These are phyloP conservation scores for Gomphus bonarii DNA, from an alignment of 1,284 basidiomycete genomes.

Conservation along the genomic window DNA sequence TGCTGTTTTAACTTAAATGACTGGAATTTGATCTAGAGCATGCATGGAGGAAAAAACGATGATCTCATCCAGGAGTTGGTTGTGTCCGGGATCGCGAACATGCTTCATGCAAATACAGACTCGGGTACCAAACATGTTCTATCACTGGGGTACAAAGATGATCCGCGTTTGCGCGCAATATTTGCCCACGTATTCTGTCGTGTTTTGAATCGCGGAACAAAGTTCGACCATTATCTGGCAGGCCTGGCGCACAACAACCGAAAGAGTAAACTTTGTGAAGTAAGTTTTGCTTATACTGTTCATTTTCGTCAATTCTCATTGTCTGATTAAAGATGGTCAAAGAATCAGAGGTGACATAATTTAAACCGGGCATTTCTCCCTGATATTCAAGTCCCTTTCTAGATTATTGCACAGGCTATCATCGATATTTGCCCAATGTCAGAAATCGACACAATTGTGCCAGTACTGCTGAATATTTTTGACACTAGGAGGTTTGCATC, in stretches of 20 bases:
- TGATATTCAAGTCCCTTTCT: background rate
- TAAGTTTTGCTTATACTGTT: constrained; percentile 23
- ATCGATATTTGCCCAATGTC: constrained; percentile 73
- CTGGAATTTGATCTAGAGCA: background rate
- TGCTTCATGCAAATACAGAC: constrained; percentile 81
- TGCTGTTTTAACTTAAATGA: background rate
- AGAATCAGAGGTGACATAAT: constrained; percentile 50
- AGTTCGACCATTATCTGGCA: constrained; percentile 34
- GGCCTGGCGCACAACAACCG: constrained; percentile 37
- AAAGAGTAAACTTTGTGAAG: constrained; percentile 57
- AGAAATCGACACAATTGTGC: constrained; percentile 69
- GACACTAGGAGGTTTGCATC: constrained; percentile 50
- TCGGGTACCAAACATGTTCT: constrained; percentile 86
- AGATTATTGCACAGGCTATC: constrained; percentile 69
- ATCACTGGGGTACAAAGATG: constrained; percentile 67
- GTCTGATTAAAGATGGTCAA: constrained; percentile 47
- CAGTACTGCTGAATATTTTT: constrained; percentile 80
- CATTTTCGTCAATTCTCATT: constrained; percentile 1
- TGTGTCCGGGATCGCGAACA: constrained; percentile 69
- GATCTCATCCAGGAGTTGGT: constrained; percentile 58
- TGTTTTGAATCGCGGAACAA: constrained; percentile 73
- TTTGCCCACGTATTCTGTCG: constrained; percentile 86
- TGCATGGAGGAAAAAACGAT: constrained; percentile 11
- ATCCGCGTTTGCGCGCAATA: constrained; percentile 65
- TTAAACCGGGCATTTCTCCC: constrained; percentile 2